Evolutionary conservation across 768 basidiomycete species (phyloP), one percentile per base, ranked within the genome.

Genomic region (Mycena olivaceomarginata): DNA sequence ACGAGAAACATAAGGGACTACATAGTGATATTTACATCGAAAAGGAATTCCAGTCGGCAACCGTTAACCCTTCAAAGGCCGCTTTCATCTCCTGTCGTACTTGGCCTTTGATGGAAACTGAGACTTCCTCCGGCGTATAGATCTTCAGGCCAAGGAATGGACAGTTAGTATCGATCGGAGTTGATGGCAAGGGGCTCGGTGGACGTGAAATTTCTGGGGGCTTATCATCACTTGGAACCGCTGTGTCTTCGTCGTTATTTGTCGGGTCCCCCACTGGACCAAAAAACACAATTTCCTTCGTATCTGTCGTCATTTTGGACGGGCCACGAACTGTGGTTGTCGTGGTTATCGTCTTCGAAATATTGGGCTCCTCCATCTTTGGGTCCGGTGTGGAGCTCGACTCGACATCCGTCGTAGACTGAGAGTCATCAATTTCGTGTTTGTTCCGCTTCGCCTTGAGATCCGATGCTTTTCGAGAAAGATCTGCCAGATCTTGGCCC

Each of bases 91-190:
- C 80, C 15, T 81, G 78, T 65, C 82, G 70, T 25, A 83, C 41
- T 62, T 83, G 81, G 0, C 82, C 82, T n/a, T 65, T 74, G 59
- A 82, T 75, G 9, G 51, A 74, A 5, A 80, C 80, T 9, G 57
- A 40, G 11, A 80, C 79, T 1, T 70, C 74, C 40, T 68, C 71
- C n/a, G 81, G 66, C 1, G 81, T 80, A 45, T 83, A 83, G 11
- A 83, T 78, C 18, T 81, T 78, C 45, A 82, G 41, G 9, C 81
- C 81, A 1, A 83, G 62, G 15, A 81, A 72, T 11, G 82, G 72
- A 7, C 70, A 70, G n/a, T 60, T 57, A n/a, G 70, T 40, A 69
- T 41, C 51, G 20, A 22, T 15, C 16, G 56, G 22, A 5, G 25
- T 59, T 16, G 40, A 45, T 0, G 46, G 31, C 2, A 10, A 22